Evolutionary conservation across 1,284 basidiomycete species (phyloP), one percentile per base, ranked within the genome.

Genomic region (Trichosporon sp.): DNA sequence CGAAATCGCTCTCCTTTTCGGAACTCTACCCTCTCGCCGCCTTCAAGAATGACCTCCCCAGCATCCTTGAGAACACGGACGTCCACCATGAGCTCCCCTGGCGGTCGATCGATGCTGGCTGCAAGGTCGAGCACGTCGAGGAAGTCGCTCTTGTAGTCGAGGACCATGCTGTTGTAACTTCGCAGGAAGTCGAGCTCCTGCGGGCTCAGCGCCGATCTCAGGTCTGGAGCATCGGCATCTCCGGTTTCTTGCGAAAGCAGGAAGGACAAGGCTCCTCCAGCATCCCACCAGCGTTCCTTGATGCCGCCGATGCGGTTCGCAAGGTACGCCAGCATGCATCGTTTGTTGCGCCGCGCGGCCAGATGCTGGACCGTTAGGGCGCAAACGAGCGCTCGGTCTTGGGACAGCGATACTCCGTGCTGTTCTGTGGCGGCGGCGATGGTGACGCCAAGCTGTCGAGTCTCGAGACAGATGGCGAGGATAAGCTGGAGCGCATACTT

Each of bases 401-500:
- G 74, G 7, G 76, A 75, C 46, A 78, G 70, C 37, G 72, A 70
- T 54, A 75, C 61, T 67, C 73, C 73, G 66, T 74, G 65, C 40
- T 58, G 56, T 61, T 75, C 72, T 27, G 79, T 74, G 8, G 80
- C 73, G 10, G 70, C 58, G 23, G 70, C 73, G 63, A 84, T 81
- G 34, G 80, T 78, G 2, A 78, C 70, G 32, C 81, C 91, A 69
- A 96, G 88, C 73, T 91, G 90, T 72, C 93, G 90, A 65, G 94
- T 92, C 78, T 98, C 95, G 69, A 95, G 87, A 69, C 92, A 85
- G 76, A 97, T 85, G 44, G 87, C 84, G 59, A 94, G 88, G 36
- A 98, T 89, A 69, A 92, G 86, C 58, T 87, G 84, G 75, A 94
- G 90, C 78, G 95, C 93, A 85, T 98, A 98, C 71, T 95, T 95